Base-by-base conservation (phyloP, 768 basidiomycete genomes). In the Holtermannia corniformis region DNA sequence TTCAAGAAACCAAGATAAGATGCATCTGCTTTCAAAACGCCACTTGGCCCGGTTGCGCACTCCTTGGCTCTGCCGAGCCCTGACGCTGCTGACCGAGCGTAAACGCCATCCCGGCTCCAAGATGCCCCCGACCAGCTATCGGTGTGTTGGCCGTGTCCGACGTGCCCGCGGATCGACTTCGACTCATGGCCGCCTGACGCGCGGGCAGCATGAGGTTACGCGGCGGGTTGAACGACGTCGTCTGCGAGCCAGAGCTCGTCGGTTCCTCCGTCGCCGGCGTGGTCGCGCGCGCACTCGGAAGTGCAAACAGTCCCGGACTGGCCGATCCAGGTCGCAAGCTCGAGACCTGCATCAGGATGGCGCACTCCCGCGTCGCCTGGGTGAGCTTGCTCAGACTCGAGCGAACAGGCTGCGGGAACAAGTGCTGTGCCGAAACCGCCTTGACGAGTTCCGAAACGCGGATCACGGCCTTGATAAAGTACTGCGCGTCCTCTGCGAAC, bases 401-500 rank as follows among this genome's bases (percentile, higher is more conserved):
- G 54, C 86, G 80, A 41, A 92, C 75, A 27, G 76, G 71, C 3
- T 80, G 72, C 14, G 81, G 79, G 46, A 82, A 79, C n/a, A 79
- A 76, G 54, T 79, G 76, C 16, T 75, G 73, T 21, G 76, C 76
- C 47, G 81, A 81, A 19, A 67, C 76, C 74, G 51, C 54, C 73
- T 86, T 89, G 61, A 90, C 78, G 2, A 81, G 74, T 61, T 80
- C 85, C 12, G 86, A 85, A 43, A 92, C 71, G 59, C 82, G 80
- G 44, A 89, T 82, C 19, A 91, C 84, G 46, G 79, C 88, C 79
- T 87, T 90, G 54, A 87, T 79, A 65, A 95, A 92, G 46, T 78
- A 55, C 66, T 85, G 83, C 0, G 86, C 86, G 59, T 87, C 82
- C 53, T 87, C 85, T 40, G 83, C 82, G 47, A 92, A 72, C 14